Percentiles rank a stretch among this genome's conserved stretches.
Evolutionary conservation across 2,329 filamentous ascomycete species (phyloP).

Genomic region (Verticillium nonalfalfae): DNA sequence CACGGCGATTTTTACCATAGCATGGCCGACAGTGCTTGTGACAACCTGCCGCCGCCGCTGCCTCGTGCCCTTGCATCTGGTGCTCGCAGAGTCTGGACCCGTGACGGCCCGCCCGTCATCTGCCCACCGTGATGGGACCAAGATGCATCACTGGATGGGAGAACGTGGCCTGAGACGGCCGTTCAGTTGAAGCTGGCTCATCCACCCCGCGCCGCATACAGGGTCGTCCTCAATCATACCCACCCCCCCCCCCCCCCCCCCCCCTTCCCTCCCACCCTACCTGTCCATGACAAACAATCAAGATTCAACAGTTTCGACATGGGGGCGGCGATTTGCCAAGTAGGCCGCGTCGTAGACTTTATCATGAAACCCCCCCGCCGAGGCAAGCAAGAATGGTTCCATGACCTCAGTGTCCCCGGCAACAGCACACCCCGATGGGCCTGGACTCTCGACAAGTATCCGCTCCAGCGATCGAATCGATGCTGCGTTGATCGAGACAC

Average conservation of each 20-base stretch:
- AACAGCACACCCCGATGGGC: not conserved
- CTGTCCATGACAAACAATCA: not conserved
- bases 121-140: not conserved
- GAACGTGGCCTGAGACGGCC: not conserved
- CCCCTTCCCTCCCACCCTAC: too few species aligned
- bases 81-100: not conserved
- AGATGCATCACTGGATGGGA: not conserved
- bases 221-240: not conserved
- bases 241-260: not conserved
- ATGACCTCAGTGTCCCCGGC: not conserved
- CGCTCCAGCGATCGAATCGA: not conserved
- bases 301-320: not conserved
- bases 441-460: not conserved
- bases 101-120: not conserved
- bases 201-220: not conserved
- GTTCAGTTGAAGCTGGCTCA: not conserved
- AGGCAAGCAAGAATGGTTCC: not conserved
- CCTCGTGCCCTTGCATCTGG: not conserved
- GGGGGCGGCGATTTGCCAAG: not conserved
- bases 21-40: not conserved
- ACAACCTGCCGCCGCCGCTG: not conserved
- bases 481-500: not conserved
- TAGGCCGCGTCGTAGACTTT: not conserved
- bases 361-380: not conserved
- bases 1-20: not conserved